Evolutionary conservation across 331 rosid species (phyloP).

Genomic region (Stylosanthes scabra): DNA sequence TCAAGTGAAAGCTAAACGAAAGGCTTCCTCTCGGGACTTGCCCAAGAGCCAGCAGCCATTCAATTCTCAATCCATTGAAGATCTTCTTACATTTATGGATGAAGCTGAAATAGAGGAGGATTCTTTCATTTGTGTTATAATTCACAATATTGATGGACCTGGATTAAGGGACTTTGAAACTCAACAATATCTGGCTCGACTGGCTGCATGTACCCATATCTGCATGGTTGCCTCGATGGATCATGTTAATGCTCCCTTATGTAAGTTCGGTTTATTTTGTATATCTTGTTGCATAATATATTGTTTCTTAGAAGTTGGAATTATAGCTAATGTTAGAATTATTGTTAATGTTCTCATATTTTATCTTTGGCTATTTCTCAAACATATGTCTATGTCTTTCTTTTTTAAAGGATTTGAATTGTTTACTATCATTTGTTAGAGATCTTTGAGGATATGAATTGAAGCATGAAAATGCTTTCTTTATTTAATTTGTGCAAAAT

Average conservation of each 20-base stretch:
- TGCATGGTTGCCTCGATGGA: slow-evolving; percentile 81
- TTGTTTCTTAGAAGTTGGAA: slow-evolving; percentile 8
- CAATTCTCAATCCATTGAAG: slow-evolving; percentile 77
- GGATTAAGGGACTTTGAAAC: slow-evolving; percentile 86
- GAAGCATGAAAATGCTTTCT: slow-evolving; percentile 9
- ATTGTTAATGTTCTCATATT: not conserved
- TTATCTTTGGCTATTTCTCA: slow-evolving; percentile 13
- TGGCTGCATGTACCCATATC: slow-evolving; percentile 77
- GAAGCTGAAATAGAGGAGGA: slow-evolving; percentile 54
- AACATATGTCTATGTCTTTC: slow-evolving; percentile 1
- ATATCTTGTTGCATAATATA: slow-evolving; percentile 19
- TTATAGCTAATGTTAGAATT: slow-evolving; percentile 9
- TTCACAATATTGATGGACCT: slow-evolving; percentile 95
- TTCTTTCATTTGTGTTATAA: slow-evolving; percentile 62
- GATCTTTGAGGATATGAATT: slow-evolving; percentile 16
- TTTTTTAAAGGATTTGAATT: slow-evolving; percentile 6
- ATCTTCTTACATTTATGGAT: slow-evolving; percentile 76
- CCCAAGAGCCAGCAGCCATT: slow-evolving; percentile 63
- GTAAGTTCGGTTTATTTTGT: slow-evolving; percentile 55
- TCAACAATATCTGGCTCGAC: slow-evolving; percentile 77
- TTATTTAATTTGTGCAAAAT: not conserved
- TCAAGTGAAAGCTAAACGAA: slow-evolving; percentile 65
- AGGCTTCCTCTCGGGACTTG: slow-evolving; percentile 44
- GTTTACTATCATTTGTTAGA: not conserved
- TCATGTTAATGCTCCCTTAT: slow-evolving; percentile 82